Percentiles rank a stretch among this genome's conserved stretches.
Evolutionary conservation across 768 basidiomycete genomes (phyloP).

Genomic region (Brasilioporus rufonigricans): DNA sequence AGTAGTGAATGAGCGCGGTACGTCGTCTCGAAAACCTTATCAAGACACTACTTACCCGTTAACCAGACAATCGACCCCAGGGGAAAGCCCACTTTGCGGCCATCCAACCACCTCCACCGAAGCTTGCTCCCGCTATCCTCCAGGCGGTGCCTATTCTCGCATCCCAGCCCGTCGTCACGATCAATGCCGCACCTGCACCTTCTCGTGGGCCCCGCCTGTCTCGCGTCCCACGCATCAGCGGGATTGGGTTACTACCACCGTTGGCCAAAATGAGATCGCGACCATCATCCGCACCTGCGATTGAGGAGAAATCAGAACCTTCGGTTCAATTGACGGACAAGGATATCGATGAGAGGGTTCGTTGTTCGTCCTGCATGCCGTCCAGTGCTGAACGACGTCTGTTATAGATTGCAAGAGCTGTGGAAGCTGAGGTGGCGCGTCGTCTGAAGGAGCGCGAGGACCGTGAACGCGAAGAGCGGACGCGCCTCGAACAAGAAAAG

Average conservation of each 20-base stretch:
- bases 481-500: conserved; percentile 23
- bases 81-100: conserved; percentile 69
- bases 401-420: conserved; percentile 64
- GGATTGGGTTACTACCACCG: conserved; percentile 26
- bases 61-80: conserved; percentile 54
- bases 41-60: neutral
- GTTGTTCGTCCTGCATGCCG: neutral
- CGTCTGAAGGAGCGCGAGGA: conserved; percentile 50
- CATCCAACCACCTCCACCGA: conserved; percentile 43
- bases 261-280: conserved; percentile 21
- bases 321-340: conserved; percentile 49
- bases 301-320: conserved; percentile 15
- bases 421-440: conserved; percentile 71
- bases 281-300: conserved; percentile 12
- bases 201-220: conserved; percentile 30
- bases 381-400: neutral
- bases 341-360: conserved; percentile 73
- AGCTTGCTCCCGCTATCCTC: conserved; percentile 45
- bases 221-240: conserved; percentile 33
- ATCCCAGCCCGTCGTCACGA: conserved; percentile 5
- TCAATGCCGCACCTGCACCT: conserved; percentile 11
- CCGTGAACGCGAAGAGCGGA: conserved; percentile 32
- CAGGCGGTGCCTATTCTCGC: conserved; percentile 38
- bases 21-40: conserved; percentile 12
- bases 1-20: conserved; percentile 74